Evolutionary conservation across 768 basidiomycete genomes (phyloP).

Genomic region (Royoungia palumana): DNA sequence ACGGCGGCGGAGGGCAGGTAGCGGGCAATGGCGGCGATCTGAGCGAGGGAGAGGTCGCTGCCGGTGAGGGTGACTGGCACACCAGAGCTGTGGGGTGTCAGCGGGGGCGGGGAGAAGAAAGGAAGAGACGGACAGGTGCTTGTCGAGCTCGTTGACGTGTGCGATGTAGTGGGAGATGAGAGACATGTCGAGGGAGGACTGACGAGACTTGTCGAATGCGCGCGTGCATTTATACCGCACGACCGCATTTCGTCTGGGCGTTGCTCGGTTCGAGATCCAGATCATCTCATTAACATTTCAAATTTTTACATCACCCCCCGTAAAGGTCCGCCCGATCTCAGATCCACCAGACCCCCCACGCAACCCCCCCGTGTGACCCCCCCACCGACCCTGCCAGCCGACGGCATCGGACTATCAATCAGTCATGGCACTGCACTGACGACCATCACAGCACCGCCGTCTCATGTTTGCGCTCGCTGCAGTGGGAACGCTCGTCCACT

Average conservation of each 20-base stretch:
- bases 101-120: neutral
- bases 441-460: no score
- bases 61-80: constrained; percentile 65
- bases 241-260: no score
- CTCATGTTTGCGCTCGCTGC: no score
- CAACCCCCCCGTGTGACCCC: no score
- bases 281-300: neutral
- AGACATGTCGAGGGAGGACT: constrained; percentile 7
- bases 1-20: constrained; percentile 42
- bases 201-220: neutral
- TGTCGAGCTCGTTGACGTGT: constrained; percentile 58
- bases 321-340: neutral
- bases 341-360: no score
- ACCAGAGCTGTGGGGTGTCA: constrained; percentile 47
- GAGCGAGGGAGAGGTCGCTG: constrained; percentile 66
- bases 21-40: constrained; percentile 73
- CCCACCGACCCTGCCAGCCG: no score
- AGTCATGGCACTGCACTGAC: no score
- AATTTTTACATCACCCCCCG: neutral
- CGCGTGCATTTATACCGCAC: neutral
- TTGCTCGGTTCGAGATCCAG: neutral
- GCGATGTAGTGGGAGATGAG: constrained; percentile 57
- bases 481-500: no score
- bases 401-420: no score
- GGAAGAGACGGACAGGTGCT: constrained; percentile 52